phyloP scores from a whole-genome alignment of 176 grass and related monocot species.

The Aegilops tauschii region DNA sequence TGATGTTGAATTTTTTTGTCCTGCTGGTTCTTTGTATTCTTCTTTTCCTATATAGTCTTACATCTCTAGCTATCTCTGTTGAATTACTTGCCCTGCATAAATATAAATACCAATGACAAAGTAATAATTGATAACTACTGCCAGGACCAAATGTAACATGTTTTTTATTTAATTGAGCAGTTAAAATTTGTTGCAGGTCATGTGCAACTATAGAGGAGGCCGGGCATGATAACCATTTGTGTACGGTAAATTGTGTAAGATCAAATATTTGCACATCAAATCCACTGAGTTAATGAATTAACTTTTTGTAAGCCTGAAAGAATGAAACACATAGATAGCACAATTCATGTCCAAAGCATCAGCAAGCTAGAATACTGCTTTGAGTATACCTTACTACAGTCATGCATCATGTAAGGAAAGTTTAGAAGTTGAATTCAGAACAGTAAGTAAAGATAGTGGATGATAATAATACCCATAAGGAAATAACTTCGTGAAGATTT shows the following conservation, averaged over 20 bases:
- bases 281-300: no score
- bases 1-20: background rate
- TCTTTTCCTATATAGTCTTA: background rate
- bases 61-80: background rate
- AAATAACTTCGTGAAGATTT: background rate
- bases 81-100: background rate
- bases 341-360: background rate
- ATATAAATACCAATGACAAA: background rate
- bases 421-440: background rate
- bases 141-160: no score
- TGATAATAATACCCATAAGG: no score
- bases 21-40: background rate
- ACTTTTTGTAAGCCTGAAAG: no score
- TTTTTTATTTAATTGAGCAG: no score
- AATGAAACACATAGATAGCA: no score
- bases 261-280: no score
- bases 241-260: no score
- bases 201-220: no score
- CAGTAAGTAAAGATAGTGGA: background rate
- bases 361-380: background rate
- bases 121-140: no score
- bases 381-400: background rate
- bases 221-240: no score
- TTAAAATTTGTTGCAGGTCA: no score
- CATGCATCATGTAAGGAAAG: background rate